Conservation (phyloP, 345 rosid genomes). For the Odontarrhena argentea region DNA sequence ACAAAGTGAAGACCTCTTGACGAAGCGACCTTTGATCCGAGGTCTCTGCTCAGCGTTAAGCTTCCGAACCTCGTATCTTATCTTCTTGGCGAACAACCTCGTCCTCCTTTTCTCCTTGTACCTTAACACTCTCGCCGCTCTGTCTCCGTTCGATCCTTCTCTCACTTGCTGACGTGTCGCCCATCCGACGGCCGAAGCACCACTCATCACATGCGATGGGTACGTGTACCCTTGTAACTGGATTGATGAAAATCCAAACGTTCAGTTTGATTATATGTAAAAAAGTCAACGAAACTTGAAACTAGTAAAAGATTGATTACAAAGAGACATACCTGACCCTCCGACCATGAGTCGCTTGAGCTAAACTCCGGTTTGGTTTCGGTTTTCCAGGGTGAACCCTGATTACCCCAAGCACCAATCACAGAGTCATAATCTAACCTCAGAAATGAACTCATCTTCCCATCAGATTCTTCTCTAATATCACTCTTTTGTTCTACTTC, state of each 20-base stretch:
- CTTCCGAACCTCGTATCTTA: slow-evolving; percentile 74
- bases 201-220: background rate
- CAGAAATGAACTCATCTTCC: slow-evolving; percentile 39
- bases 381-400: slow-evolving; percentile 56
- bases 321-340: slow-evolving; percentile 40
- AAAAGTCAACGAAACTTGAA: background rate
- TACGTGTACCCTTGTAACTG: slow-evolving; percentile 25
- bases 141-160: slow-evolving; percentile 43
- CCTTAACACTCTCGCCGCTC: slow-evolving; percentile 63
- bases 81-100: slow-evolving; percentile 66
- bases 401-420: slow-evolving; percentile 53
- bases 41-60: slow-evolving; percentile 74
- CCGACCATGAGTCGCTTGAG: slow-evolving; percentile 42
- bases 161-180: slow-evolving; percentile 7
- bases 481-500: slow-evolving; percentile 15
- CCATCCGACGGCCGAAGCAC: background rate
- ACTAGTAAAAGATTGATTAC: background rate
- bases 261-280: background rate
- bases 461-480: background rate
- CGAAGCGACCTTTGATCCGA: slow-evolving; percentile 72
- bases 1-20: slow-evolving; percentile 51
- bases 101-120: slow-evolving; percentile 65
- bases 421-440: slow-evolving; percentile 56
- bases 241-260: background rate
- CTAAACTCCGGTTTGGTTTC: slow-evolving; percentile 49